These are phyloP conservation scores for Triticum dicoccoides DNA, from an alignment of 176 grass and related monocot species.

Conservation along the genomic window DNA sequence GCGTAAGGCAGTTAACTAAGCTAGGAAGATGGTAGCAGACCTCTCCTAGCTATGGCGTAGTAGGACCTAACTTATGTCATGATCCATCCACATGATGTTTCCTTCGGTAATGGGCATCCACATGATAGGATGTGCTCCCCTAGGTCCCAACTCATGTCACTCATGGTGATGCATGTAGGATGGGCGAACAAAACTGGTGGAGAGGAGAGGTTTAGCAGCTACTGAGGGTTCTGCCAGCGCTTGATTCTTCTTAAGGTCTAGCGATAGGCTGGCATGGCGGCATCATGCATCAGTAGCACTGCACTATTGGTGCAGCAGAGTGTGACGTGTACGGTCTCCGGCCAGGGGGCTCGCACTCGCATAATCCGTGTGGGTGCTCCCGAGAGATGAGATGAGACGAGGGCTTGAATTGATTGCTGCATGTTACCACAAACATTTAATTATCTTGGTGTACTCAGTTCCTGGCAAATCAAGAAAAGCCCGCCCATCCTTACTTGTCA, in stretches of 20 bases:
- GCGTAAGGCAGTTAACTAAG: background rate
- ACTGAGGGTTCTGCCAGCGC: background rate
- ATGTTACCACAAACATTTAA: background rate
- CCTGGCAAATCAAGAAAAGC: slow-evolving; percentile 40
- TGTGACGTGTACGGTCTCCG: too few relatives aligned
- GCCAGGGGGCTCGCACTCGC: too few relatives aligned
- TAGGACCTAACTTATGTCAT: background rate
- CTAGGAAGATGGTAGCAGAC: background rate
- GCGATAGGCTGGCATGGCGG: too few relatives aligned
- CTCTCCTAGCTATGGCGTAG: background rate
- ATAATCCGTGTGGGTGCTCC: background rate
- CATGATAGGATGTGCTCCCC: background rate
- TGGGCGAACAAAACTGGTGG: background rate
- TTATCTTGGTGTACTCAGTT: background rate
- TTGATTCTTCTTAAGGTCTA: too few relatives aligned
- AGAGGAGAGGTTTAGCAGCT: background rate
- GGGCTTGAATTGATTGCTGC: slow-evolving; percentile 2
- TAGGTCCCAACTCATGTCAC: slow-evolving; percentile 13
- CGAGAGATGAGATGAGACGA: background rate
- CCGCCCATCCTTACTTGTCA: background rate
- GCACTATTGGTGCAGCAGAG: too few relatives aligned
- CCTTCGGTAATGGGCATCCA: background rate
- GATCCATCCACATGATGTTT: background rate
- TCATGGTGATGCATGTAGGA: background rate
- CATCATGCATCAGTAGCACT: too few relatives aligned